Conservation (phyloP, 2,329 filamentous ascomycete species). For the Torrubiella hemipterigena region DNA sequence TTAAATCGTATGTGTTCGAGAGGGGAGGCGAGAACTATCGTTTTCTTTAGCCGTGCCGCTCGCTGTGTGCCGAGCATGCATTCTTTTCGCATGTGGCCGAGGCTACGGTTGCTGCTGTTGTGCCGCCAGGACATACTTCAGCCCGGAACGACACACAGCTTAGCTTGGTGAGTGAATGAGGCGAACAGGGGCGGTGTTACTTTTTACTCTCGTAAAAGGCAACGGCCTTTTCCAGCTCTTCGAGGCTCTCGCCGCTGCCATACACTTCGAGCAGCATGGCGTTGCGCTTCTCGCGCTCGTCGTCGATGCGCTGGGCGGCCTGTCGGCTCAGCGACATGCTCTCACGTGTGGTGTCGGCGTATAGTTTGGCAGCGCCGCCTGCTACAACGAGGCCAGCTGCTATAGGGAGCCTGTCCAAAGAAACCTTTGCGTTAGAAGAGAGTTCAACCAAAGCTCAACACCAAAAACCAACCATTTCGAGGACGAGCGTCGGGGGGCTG, state of each 20-base stretch:
- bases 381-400: conserved; percentile 17
- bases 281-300: conserved; percentile 23
- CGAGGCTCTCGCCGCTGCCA: conserved; percentile 34
- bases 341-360: conserved; percentile 15
- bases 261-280: conserved; percentile 36
- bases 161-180: no score
- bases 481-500: conserved; percentile 8
- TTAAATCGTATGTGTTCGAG: no score
- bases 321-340: conserved; percentile 16
- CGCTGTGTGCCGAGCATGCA: no score
- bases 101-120: no score
- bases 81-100: no score
- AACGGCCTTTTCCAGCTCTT: conserved; percentile 35
- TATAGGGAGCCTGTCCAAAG: conserved; percentile 17
- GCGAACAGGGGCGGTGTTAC: no score
- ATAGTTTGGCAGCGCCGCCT: conserved; percentile 22
- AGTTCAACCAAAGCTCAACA: conserved; percentile 6
- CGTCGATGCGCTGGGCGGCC: conserved; percentile 20
- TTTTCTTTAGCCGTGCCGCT: no score
- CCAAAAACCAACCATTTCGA: conserved; percentile 7
- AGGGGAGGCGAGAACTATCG: no score
- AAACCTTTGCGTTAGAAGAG: no score
- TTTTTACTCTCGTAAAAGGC: conserved; percentile 29
- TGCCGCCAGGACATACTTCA: no score
- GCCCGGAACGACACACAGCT: no score